These are phyloP conservation scores for Vaccinium macrocarpon DNA, from an alignment of 148 eudicot genomes.

Conservation along the genomic window DNA sequence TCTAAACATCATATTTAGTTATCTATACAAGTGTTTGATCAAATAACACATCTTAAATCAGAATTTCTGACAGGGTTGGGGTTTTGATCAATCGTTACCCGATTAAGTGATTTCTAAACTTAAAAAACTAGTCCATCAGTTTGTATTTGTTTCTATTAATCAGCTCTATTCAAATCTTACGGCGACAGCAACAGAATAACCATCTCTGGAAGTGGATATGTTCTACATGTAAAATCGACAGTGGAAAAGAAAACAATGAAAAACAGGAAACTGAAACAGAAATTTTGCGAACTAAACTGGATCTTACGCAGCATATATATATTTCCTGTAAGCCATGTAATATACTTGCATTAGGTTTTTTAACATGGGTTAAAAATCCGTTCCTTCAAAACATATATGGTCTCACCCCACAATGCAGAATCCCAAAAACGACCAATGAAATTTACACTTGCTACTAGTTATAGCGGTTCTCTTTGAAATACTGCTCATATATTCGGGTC, in stretches of 20 bases:
- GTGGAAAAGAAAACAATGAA: not conserved
- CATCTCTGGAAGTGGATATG: not conserved
- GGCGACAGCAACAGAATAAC: not conserved
- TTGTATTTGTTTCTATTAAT: not conserved
- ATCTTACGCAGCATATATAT: not conserved
- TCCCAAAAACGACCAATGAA: constrained; percentile 33
- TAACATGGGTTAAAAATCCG: not conserved
- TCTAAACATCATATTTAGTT: too few relatives aligned
- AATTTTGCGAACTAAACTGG: not conserved
- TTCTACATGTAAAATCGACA: not conserved
- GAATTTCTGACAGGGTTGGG: too few relatives aligned
- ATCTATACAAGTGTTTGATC: too few relatives aligned
- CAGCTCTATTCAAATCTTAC: not conserved
- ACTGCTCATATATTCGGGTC: constrained; percentile 23
- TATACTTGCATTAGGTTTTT: not conserved
- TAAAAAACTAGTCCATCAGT: not conserved
- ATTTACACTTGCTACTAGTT: constrained; percentile 22
- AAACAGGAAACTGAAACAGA: not conserved
- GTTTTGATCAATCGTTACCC: too few relatives aligned
- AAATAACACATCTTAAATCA: too few relatives aligned
- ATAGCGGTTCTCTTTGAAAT: constrained; percentile 31
- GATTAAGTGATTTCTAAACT: not conserved
- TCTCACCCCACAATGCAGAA: constrained; percentile 19
- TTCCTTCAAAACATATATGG: not conserved
- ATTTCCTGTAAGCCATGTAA: not conserved